Conservation (phyloP, 2,329 filamentous ascomycete genomes). For the Aspergillus sp. region DNA sequence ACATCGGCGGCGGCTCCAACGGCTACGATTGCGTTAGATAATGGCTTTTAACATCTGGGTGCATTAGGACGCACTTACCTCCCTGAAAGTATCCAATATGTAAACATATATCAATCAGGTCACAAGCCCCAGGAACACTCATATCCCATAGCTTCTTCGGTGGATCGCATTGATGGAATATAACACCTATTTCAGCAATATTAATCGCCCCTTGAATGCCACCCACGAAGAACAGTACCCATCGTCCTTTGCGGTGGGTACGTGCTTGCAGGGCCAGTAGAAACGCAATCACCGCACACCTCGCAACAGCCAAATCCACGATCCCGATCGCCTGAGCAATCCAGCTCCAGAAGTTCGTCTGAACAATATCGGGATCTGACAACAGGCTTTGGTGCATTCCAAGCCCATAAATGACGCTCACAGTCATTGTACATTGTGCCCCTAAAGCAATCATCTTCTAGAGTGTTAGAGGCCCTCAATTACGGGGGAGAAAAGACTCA, state of each 20-base stretch:
- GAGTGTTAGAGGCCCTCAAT: neutral
- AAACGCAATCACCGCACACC: constrained; percentile 18
- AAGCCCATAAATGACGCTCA: constrained; percentile 17
- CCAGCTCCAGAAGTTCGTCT: constrained; percentile 20
- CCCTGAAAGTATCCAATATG: constrained; percentile 18
- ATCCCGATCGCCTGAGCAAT: constrained; percentile 15
- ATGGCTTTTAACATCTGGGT: no score
- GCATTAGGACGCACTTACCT: constrained; percentile 4
- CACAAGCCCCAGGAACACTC: constrained; percentile 11
- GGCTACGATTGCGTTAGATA: no score
- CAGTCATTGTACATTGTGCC: constrained; percentile 14
- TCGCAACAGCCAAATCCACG: constrained; percentile 12
- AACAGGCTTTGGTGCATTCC: constrained; percentile 15
- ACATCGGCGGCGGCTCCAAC: constrained; percentile 9
- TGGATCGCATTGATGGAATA: constrained; percentile 17
- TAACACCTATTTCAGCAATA: constrained; percentile 14
- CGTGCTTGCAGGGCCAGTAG: constrained; percentile 15
- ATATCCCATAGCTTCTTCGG: constrained; percentile 14
- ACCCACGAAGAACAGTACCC: constrained; percentile 16
- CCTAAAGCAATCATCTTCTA: constrained; percentile 4
- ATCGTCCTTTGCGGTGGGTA: constrained; percentile 11
- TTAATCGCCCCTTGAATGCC: constrained; percentile 14
- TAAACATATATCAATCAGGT: constrained; percentile 11
- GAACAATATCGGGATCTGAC: constrained; percentile 6
- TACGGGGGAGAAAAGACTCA: neutral